Evolutionary conservation across 768 basidiomycete species (phyloP).

Genomic region (Clitopilus hobsonii): DNA sequence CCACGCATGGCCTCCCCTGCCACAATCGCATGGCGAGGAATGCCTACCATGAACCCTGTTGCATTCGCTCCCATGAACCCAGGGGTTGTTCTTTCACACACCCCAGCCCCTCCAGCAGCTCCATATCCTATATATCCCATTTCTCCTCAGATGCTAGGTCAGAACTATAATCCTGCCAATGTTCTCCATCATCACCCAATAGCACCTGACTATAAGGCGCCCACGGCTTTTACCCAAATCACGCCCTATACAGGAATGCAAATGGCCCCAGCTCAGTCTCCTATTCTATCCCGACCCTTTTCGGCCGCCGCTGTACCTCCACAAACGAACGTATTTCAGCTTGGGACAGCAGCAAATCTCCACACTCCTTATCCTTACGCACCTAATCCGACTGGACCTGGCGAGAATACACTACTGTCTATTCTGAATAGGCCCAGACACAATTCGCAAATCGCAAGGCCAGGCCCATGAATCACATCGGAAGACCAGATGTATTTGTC

Average conservation of each 20-base stretch:
- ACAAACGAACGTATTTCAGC: neutral
- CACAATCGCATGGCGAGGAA: neutral
- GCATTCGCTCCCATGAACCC: neutral
- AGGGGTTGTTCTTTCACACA: neutral
- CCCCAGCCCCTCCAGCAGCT: neutral
- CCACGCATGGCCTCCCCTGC: neutral
- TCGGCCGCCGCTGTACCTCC: neutral
- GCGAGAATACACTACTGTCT: conserved; percentile 12
- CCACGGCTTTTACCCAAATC: neutral
- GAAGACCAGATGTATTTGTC: conserved; percentile 1
- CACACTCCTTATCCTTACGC: neutral
- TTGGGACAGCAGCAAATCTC: neutral
- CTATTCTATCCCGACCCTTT: neutral
- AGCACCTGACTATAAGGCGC: neutral
- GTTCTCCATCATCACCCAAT: neutral
- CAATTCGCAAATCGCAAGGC: conserved; percentile 4
- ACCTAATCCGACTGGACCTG: conserved; percentile 2
- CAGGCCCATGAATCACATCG: conserved; percentile 4
- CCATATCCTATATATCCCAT: conserved; percentile 21
- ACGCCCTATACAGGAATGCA: neutral
- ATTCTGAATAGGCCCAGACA: conserved; percentile 13
- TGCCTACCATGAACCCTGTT: neutral
- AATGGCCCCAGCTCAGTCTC: neutral
- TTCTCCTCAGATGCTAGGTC: conserved; percentile 10
- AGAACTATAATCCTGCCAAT: neutral